phyloP scores from a whole-genome alignment of 108 stramenopile species.

The Cyclotella cryptica region DNA sequence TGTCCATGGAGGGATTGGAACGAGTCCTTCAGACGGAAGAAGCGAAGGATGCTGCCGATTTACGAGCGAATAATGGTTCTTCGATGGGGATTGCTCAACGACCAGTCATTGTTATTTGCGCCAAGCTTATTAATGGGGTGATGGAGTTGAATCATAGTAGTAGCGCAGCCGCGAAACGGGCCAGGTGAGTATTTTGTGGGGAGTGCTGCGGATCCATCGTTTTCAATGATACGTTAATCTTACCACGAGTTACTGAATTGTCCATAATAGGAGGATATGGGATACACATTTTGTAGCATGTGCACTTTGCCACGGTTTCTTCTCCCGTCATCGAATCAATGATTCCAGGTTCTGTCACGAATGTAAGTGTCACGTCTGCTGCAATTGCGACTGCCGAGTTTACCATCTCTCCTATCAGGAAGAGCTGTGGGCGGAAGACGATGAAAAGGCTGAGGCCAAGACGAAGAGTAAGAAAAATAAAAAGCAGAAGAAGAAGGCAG shows the following conservation, averaged over 20 bases:
- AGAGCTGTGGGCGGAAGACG: conserved; percentile 90
- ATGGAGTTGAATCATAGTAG: conserved; percentile 81
- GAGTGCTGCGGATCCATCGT: not conserved
- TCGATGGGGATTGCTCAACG: conserved; percentile 43
- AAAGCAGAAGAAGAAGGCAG: conserved; percentile 86
- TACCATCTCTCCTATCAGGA: conserved; percentile 97
- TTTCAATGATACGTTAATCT: not conserved
- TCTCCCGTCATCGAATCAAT: conserved; percentile 80
- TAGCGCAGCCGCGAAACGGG: conserved; percentile 86
- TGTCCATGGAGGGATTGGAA: conserved; percentile 97
- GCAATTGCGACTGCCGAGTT: conserved; percentile 88
- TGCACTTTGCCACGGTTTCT: conserved; percentile 91
- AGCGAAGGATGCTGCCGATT: conserved; percentile 63
- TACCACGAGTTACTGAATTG: no score
- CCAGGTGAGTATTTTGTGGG: conserved; percentile 41
- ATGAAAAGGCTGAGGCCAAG: conserved; percentile 82
- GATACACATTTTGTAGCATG: conserved; percentile 95
- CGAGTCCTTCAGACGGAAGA: conserved; percentile 93
- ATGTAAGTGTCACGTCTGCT: conserved; percentile 96
- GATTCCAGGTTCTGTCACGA: conserved; percentile 91
- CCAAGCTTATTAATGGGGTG: conserved; percentile 84
- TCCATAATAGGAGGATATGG: conserved; percentile 75
- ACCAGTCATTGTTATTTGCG: conserved; percentile 70
- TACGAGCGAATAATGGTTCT: conserved; percentile 29
- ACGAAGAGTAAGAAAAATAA: conserved; percentile 88